phyloP scores from a whole-genome alignment of 352 stramenopile species.

The Pythium folliculosum region DNA sequence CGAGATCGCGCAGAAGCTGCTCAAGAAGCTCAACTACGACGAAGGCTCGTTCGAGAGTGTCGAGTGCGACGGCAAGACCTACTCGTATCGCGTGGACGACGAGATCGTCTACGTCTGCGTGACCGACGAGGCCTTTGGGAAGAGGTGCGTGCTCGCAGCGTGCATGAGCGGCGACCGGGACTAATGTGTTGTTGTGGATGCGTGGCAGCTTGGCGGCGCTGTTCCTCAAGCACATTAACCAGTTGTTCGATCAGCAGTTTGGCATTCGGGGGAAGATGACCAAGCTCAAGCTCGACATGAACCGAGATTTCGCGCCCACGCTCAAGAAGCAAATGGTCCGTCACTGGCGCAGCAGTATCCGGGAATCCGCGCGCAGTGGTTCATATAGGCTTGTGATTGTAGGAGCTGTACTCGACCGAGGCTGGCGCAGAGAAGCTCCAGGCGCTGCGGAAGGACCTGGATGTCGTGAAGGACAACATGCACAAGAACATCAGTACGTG shows the following conservation, averaged over 20 bases:
- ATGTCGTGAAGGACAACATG: slow-evolving; percentile 76
- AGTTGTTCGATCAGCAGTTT: slow-evolving; percentile 85
- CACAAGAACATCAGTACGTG: slow-evolving; percentile 82
- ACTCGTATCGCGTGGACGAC: slow-evolving; percentile 86
- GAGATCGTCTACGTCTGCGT: slow-evolving; percentile 87
- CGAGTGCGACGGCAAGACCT: slow-evolving; percentile 79
- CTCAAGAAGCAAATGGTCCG: slow-evolving; percentile 86
- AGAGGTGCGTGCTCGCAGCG: slow-evolving; percentile 45
- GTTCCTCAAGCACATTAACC: slow-evolving; percentile 87
- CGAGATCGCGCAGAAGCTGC: slow-evolving; percentile 83
- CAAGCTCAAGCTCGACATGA: slow-evolving; percentile 88
- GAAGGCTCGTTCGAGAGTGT: slow-evolving; percentile 78
- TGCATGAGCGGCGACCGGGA: background rate
- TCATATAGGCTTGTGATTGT: background rate
- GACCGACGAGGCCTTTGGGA: slow-evolving; percentile 76
- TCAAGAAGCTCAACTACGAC: slow-evolving; percentile 84
- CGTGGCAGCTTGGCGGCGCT: slow-evolving; percentile 61
- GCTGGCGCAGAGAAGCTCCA: slow-evolving; percentile 76
- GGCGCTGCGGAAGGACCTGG: slow-evolving; percentile 79
- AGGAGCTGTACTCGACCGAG: slow-evolving; percentile 81
- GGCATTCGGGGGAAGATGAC: slow-evolving; percentile 85
- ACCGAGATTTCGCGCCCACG: slow-evolving; percentile 79
- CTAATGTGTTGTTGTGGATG: background rate
- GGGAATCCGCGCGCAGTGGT: too few relatives aligned
- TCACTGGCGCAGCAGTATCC: too few relatives aligned